A percentile compares a stretch with the other conserved stretches of the same genome.
phyloP scores from a whole-genome alignment of 768 basidiomycete species.

The Gelatoporia subvermispora region DNA sequence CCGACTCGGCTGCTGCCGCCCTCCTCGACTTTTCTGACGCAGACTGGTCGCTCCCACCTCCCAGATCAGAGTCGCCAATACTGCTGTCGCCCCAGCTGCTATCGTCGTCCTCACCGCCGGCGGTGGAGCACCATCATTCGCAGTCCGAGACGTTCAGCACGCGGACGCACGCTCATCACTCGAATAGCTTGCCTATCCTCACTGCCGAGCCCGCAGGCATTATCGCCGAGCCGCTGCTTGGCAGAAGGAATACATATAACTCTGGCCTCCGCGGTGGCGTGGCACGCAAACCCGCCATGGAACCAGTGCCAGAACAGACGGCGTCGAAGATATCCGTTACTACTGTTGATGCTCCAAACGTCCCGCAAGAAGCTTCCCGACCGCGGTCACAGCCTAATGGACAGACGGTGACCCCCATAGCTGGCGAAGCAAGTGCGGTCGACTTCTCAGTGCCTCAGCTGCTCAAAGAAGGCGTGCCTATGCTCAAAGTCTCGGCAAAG shows the following conservation, averaged over 20 bases:
- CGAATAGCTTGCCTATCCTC: not conserved
- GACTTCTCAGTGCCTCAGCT: conserved; percentile 52
- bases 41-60: not conserved
- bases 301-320: no score
- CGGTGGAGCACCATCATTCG: conserved; percentile 14
- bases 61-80: not conserved
- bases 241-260: no score
- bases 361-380: no score
- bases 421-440: conserved; percentile 6
- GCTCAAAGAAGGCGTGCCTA: conserved; percentile 59
- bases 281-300: no score
- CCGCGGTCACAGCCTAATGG: no score
- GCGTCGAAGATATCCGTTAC: no score
- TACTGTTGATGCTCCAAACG: no score
- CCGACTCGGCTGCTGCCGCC: not conserved
- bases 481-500: conserved; percentile 82
- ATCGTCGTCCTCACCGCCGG: conserved; percentile 1
- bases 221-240: no score
- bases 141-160: conserved; percentile 13
- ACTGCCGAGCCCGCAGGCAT: not conserved
- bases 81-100: conserved; percentile 8
- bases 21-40: not conserved
- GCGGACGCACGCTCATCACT: conserved; percentile 11
- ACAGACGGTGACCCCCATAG: no score
- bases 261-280: no score